A percentile compares a stretch with the other conserved stretches of the same genome.
phyloP scores from a whole-genome alignment of 495 filamentous ascomycete species.

The Neurospora tetrasperma region DNA sequence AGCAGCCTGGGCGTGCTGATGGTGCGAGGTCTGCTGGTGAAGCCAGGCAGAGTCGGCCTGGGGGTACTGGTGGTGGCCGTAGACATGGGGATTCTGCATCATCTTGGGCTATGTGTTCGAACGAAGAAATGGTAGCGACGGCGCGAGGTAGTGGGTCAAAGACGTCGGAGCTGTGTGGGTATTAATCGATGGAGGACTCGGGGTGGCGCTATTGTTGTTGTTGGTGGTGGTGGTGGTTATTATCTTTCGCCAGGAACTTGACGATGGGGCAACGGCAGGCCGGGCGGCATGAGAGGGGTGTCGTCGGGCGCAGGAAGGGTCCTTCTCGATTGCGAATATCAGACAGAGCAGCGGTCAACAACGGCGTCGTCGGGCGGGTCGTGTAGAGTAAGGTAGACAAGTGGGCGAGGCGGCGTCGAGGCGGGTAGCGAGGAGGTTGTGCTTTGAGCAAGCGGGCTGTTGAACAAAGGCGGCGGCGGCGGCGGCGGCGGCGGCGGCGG shows the following conservation, averaged over 20 bases:
- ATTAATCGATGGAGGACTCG: not conserved
- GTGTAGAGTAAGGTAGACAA: not conserved
- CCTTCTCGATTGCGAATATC: not conserved
- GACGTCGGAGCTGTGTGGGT: not conserved
- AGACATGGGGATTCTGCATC: slow-evolving; percentile 35
- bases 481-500: not conserved
- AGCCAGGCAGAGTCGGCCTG: slow-evolving; percentile 71
- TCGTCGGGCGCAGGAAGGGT: not conserved
- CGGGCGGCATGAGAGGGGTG: slow-evolving; percentile 17
- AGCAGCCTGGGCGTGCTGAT: slow-evolving; percentile 53
- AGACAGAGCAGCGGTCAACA: not conserved
- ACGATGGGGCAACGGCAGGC: slow-evolving; percentile 12
- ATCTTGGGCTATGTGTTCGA: slow-evolving; percentile 18
- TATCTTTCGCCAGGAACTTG: slow-evolving; percentile 11
- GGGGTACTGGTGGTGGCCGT: slow-evolving; percentile 64
- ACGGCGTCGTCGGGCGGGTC: not conserved
- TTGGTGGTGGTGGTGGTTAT: not conserved
- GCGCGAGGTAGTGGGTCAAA: not conserved
- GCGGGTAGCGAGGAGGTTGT: not conserved
- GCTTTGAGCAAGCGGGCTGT: not conserved
- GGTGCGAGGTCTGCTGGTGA: slow-evolving; percentile 57
- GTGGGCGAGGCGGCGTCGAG: not conserved
- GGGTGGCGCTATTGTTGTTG: not conserved
- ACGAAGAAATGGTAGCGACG: not conserved
- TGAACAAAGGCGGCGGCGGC: not conserved